Evolutionary conservation across 2,329 filamentous ascomycete species (phyloP), one percentile per base, ranked within the genome.

Genomic region (Fusarium sp.): DNA sequence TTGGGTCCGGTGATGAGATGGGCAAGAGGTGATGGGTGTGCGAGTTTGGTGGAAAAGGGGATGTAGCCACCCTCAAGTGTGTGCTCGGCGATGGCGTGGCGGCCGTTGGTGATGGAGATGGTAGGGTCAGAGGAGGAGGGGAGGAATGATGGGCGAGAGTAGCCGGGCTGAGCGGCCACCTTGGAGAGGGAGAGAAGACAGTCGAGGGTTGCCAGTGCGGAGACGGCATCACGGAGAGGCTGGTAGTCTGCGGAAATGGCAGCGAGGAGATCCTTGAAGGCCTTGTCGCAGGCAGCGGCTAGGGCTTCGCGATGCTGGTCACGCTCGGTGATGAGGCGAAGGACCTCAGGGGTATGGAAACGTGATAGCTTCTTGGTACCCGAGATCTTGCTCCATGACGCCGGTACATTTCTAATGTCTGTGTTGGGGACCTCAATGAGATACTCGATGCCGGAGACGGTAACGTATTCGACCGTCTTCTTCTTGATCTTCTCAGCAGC

Each of bases 11-110:
- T 99, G 78, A 99, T 92, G 65, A 98, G 92, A 76, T 98, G 90
- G 3, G 95, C 94, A 7, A 94, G 89, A 0, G 91, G 89, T 1
- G 86, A 81, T 2, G 91, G 88, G 4, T 91, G 89, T n/a, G 90
- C 88, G 56, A 98, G 89, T 3, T 89, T 85, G 13, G 95, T 93
- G 78, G 93, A 91, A 83, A 99, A 99, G 56, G 97, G 96, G 67
- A 99, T 97, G 83, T 98, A 99, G 61, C 91, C 88, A 75, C 94
- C 91, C 5, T 96, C 89, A 7, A 98, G 89, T 13, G 96, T 91
- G 79, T 97, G 95, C 82, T 99, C 97, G 54, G 98, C 95, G 88
- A 99, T 98, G 42, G 97, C 96, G 81, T 99, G 97, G 6, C 97
- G 93, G 64, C 95, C 97, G 56, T 90, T 78, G 22, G 79, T 75